phyloP scores from a whole-genome alignment of 768 basidiomycete genomes.

The Tulasnella sp. region DNA sequence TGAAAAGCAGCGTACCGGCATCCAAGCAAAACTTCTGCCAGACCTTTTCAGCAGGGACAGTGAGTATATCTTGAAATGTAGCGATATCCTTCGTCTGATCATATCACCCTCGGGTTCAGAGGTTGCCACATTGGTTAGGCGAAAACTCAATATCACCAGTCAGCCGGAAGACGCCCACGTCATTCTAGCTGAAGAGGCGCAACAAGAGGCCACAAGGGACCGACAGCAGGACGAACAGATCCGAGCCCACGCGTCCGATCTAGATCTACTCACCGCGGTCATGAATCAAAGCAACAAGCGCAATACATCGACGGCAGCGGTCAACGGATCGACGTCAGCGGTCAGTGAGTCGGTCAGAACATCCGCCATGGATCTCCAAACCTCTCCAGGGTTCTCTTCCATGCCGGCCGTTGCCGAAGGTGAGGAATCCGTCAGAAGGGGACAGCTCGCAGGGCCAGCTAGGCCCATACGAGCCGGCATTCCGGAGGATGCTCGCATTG shows the following conservation, averaged over 20 bases:
- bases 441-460: no score
- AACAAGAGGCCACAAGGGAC: constrained; percentile 9
- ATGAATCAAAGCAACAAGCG: not conserved
- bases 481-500: not conserved
- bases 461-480: no score
- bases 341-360: no score
- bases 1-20: constrained; percentile 26
- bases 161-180: constrained; percentile 4
- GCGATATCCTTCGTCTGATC: constrained; percentile 1
- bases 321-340: no score
- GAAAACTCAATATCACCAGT: constrained; percentile 11
- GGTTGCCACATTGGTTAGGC: not conserved
- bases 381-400: no score
- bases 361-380: no score
- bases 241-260: constrained; percentile 11
- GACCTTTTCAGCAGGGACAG: constrained; percentile 25
- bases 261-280: constrained; percentile 21
- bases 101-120: constrained; percentile 7
- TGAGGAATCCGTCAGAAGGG: no score
- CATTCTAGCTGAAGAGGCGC: constrained; percentile 3
- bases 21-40: constrained; percentile 17
- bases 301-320: no score
- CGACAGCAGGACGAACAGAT: constrained; percentile 10
- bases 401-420: no score
- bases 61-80: constrained; percentile 6